Conservation (phyloP, 2,329 filamentous ascomycete species). For the Diaporthe ilicicola region DNA sequence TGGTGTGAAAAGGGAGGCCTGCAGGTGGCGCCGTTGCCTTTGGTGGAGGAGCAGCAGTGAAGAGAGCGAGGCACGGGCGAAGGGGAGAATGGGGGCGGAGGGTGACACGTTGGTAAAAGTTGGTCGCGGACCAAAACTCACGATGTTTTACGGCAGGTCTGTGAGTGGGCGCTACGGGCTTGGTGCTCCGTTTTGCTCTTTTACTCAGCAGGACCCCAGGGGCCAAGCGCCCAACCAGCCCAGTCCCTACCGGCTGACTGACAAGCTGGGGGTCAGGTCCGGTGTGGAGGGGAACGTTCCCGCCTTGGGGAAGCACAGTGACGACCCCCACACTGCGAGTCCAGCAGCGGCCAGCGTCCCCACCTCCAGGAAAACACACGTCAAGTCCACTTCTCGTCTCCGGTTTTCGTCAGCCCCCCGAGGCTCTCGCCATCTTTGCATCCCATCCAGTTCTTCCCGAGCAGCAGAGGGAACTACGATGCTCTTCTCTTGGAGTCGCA, state of each 20-base stretch:
- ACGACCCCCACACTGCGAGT: conserved; percentile 4
- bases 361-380: conserved; percentile 10
- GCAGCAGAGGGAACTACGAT: not conserved
- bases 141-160: conserved; percentile 34
- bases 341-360: conserved; percentile 1
- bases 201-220: conserved; percentile 27
- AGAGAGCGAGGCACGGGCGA: not conserved
- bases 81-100: conserved; percentile 15
- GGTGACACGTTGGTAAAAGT: conserved; percentile 29
- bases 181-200: conserved; percentile 23
- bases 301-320: not conserved
- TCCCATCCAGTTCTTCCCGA: not conserved
- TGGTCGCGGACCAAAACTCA: conserved; percentile 33
- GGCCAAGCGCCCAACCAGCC: conserved; percentile 21
- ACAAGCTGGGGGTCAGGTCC: conserved; percentile 14
- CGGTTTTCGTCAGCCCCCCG: conserved; percentile 10
- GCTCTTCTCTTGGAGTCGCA: not conserved
- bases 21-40: not conserved
- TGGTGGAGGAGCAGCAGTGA: conserved; percentile 7
- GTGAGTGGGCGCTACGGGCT: conserved; percentile 27
- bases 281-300: conserved; percentile 5
- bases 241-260: conserved; percentile 16
- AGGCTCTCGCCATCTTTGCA: conserved; percentile 5
- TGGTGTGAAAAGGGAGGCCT: not conserved
- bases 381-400: conserved; percentile 7